Percentiles rank a stretch among this genome's conserved stretches.
phyloP scores from a whole-genome alignment of 208 protist species.

The Acanthamoeba lenticulata region DNA sequence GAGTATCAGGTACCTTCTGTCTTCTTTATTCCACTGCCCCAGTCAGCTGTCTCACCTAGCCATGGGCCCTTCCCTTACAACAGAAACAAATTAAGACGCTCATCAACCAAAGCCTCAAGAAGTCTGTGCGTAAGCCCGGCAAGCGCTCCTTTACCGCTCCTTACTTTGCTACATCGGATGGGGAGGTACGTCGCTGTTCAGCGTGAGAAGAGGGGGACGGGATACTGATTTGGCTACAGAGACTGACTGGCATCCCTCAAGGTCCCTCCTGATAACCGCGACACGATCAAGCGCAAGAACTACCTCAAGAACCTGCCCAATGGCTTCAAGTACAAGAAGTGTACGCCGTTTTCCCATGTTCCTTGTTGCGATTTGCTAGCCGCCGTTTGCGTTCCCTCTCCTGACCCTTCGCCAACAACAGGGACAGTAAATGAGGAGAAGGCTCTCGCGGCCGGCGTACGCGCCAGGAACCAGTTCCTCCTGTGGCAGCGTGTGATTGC shows the following conservation, averaged over 20 bases:
- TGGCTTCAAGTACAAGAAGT: constrained; percentile 73
- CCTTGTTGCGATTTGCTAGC: not conserved
- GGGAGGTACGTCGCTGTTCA: not conserved
- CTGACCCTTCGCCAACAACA: not conserved
- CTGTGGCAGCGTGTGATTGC: not conserved
- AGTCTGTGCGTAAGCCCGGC: constrained; percentile 26
- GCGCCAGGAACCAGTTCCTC: constrained; percentile 67
- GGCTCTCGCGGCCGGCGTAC: constrained; percentile 60
- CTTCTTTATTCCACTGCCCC: not conserved
- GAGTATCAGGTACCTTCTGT: not conserved
- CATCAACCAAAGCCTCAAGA: constrained; percentile 8
- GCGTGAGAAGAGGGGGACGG: no score
- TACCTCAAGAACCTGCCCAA: constrained; percentile 69
- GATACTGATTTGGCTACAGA: no score
- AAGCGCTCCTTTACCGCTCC: constrained; percentile 39
- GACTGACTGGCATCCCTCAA: no score
- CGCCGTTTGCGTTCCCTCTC: not conserved
- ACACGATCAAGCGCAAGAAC: constrained; percentile 50
- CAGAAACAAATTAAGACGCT: constrained; percentile 25
- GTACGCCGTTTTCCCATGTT: not conserved
- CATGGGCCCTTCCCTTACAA: not conserved
- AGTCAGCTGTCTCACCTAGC: no score
- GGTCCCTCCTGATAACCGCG: constrained; percentile 75
- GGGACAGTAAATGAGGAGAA: constrained; percentile 73
- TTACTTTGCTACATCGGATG: not conserved